Conservation (phyloP, 805 yeast species). For the Candida maris region DNA sequence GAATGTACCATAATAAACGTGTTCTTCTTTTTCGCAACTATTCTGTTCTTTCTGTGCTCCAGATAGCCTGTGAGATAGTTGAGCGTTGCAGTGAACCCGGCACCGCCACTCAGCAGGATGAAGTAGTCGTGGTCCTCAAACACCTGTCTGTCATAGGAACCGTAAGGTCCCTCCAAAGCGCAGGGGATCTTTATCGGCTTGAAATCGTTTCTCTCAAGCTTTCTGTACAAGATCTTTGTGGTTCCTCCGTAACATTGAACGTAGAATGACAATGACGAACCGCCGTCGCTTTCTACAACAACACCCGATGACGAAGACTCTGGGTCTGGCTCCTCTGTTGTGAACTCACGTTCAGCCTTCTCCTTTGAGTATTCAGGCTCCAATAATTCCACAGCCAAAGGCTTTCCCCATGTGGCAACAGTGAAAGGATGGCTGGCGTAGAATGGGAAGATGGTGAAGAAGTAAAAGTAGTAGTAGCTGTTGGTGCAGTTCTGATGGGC, state of each 20-base stretch:
- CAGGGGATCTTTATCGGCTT: background rate
- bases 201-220: constrained; percentile 1
- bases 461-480: background rate
- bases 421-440: constrained; percentile 3
- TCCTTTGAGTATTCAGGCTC: background rate
- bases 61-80: background rate
- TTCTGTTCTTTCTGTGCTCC: background rate
- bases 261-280: background rate
- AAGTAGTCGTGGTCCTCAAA: too few relatives aligned
- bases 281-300: too few relatives aligned
- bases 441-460: background rate
- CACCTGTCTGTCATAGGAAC: background rate
- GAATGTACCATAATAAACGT: background rate
- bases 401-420: constrained; percentile 5
- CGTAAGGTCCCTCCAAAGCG: background rate
- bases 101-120: too few relatives aligned
- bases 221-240: background rate
- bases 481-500: background rate
- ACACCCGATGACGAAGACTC: too few relatives aligned
- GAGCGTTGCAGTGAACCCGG: background rate
- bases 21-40: too few relatives aligned
- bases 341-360: too few relatives aligned
- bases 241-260: background rate
- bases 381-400: too few relatives aligned
- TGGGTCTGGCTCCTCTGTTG: too few relatives aligned